These are phyloP conservation scores for Acrocalymma vagum DNA, from an alignment of 2,329 filamentous ascomycete species.

Conservation along the genomic window DNA sequence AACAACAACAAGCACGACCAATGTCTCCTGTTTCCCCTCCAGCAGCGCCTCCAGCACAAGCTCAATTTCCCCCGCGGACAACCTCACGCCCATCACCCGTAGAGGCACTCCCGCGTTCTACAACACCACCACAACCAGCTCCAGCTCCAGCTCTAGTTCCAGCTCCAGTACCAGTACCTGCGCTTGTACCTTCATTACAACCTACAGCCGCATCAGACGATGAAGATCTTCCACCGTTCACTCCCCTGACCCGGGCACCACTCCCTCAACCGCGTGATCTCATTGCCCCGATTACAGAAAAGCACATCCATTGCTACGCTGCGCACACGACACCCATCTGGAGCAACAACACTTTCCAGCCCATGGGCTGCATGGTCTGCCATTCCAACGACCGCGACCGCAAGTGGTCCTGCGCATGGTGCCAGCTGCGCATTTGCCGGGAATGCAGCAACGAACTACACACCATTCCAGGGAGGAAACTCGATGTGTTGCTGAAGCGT, in stretches of 20 bases:
- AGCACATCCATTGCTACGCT: constrained; percentile 44
- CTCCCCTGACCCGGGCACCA: constrained; percentile 28
- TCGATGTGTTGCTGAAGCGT: constrained; percentile 27
- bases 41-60: constrained; percentile 2
- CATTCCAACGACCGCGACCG: constrained; percentile 28
- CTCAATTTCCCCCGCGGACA: neutral
- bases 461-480: constrained; percentile 23
- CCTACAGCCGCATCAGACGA: constrained; percentile 9
- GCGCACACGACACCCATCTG: constrained; percentile 35
- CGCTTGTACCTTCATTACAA: constrained; percentile 8
- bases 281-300: constrained; percentile 36
- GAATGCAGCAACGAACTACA: constrained; percentile 36
- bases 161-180: constrained; percentile 11
- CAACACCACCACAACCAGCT: neutral
- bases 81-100: constrained; percentile 1
- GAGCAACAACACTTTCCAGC: constrained; percentile 41
- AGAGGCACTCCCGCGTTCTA: neutral
- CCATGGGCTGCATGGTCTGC: constrained; percentile 48
- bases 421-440: constrained; percentile 44
- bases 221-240: constrained; percentile 20
- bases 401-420: constrained; percentile 48
- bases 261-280: constrained; percentile 18
- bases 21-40: neutral
- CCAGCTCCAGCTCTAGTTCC: neutral
- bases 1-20: neutral